Evolutionary conservation across 2,329 filamentous ascomycete species (phyloP).

Genomic region (Ceratocystiopsis sp.): DNA sequence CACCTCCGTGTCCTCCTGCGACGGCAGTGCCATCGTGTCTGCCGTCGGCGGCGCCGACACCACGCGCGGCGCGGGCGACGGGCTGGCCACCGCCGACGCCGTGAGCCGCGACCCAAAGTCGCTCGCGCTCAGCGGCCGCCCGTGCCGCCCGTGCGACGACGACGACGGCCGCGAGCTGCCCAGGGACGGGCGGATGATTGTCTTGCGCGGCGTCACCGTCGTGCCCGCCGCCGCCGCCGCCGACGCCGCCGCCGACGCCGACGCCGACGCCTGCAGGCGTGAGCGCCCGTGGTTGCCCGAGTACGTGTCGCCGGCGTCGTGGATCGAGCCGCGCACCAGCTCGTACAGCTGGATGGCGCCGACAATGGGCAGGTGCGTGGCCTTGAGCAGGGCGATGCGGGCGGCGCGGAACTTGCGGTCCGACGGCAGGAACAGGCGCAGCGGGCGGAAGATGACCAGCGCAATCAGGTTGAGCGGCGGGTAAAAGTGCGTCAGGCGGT

Average conservation of each 20-base stretch:
- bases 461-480: constrained; percentile 61
- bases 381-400: constrained; percentile 44
- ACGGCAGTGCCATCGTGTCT: not conserved
- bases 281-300: constrained; percentile 32
- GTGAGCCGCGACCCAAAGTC: constrained; percentile 2
- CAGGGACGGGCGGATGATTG: constrained; percentile 1
- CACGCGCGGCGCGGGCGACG: not conserved
- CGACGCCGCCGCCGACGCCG: not conserved
- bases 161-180: constrained; percentile 1
- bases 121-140: constrained; percentile 5
- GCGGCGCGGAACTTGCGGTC: constrained; percentile 44
- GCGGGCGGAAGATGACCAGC: constrained; percentile 52
- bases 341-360: constrained; percentile 54
- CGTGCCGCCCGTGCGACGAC: constrained; percentile 1
- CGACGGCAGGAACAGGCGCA: constrained; percentile 50
- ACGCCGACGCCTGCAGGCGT: constrained; percentile 9
- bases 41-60: no score
- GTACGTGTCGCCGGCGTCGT: constrained; percentile 22
- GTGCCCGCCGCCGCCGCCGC: not conserved
- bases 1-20: constrained; percentile 9
- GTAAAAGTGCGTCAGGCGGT: constrained; percentile 52
- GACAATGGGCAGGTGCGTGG: constrained; percentile 51
- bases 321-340: constrained; percentile 23
- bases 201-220: constrained; percentile 3
- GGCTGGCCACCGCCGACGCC: not conserved